These are phyloP conservation scores for Coniochaeta sp. DNA, from an alignment of 2,329 filamentous ascomycete genomes.

Conservation along the genomic window DNA sequence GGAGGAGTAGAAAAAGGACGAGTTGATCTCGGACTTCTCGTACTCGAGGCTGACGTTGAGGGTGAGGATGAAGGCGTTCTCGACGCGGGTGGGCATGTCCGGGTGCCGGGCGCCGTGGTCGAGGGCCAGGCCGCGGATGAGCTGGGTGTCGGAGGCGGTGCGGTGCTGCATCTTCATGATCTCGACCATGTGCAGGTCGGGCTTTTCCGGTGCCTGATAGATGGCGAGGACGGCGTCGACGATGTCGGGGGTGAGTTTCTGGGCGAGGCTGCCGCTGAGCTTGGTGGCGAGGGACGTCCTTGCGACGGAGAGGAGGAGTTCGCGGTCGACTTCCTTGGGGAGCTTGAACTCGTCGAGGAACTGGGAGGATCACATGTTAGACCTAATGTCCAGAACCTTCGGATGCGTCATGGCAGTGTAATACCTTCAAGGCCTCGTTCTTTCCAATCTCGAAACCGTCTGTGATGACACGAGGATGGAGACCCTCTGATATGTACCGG, in stretches of 20 bases:
- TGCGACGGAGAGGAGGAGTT: conserved; percentile 87
- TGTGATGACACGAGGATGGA: conserved; percentile 93
- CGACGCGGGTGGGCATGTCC: conserved; percentile 94
- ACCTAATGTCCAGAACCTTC: not conserved
- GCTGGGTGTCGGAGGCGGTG: conserved; percentile 88
- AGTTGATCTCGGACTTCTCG: conserved; percentile 99
- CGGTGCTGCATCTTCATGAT: conserved; percentile 99
- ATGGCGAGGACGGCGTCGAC: conserved; percentile 95
- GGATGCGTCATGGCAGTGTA: conserved; percentile 6
- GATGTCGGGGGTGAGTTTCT: conserved; percentile 88
- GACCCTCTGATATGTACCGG: conserved; percentile 90
- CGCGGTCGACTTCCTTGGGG: conserved; percentile 78
- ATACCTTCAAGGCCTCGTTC: conserved; percentile 76
- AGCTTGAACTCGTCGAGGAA: conserved; percentile 96
- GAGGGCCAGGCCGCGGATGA: conserved; percentile 86
- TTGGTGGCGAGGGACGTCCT: conserved; percentile 94
- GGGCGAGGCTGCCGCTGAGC: conserved; percentile 80
- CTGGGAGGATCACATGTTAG: conserved; percentile 30
- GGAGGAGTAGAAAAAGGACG: conserved; percentile 95
- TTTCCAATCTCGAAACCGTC: conserved; percentile 98
- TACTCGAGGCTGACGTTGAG: conserved; percentile 97
- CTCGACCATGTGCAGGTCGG: conserved; percentile 97
- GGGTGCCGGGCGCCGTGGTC: conserved; percentile 96
- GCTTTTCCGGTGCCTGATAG: conserved; percentile 81
- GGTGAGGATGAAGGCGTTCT: conserved; percentile 92